Base-by-base conservation (phyloP, 768 basidiomycete species). In the Lentinula sp. region DNA sequence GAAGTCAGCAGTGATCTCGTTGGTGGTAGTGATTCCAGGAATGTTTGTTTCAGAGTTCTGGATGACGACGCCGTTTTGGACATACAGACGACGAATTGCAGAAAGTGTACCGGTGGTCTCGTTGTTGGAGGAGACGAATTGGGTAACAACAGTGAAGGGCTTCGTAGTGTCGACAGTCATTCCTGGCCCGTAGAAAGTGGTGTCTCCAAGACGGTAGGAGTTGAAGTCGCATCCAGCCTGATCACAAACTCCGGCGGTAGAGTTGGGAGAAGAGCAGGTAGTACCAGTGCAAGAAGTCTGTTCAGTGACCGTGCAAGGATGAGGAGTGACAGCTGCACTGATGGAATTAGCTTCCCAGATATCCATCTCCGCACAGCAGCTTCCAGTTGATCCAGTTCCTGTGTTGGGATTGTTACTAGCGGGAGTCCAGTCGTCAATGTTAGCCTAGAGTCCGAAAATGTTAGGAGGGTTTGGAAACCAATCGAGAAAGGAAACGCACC, bases 201-300 rank as follows among this genome's bases (percentile, higher is more conserved):
- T 64, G 70, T 76, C 67, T 52, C 78, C 78, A 73, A 77, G 72
- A 66, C 78, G 77, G 70, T 67, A 79, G 9, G 78, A 76, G 75
- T 79, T 79, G 75, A 77, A 79, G 66, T 79, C 78, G 68, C 78
- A 79, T 55, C 78, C 78, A 64, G 74, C 76, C 57, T 68, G 66
- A 66, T 79, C 78, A 68, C 77, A 79, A 50, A 75, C 66, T 57
- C 73, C 72, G 63, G 63, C 42, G 15, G 60, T 61, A 20, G 67
- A 64, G 65, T 64, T 66, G 36, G 43, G 49, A 56, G 62, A 65
- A 48, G 70, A 68, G 63, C 75, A 76, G 39, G 66, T 64, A 56
- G 66, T 67, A 49, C 75, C 74, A 45, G 67, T 64, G 73, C 77
- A 80, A 39, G 65, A 67, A 28, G 71, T 73, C 65, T 72, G 75